Conservation (phyloP, 768 basidiomycete species). For the Scleroderma bovista region DNA sequence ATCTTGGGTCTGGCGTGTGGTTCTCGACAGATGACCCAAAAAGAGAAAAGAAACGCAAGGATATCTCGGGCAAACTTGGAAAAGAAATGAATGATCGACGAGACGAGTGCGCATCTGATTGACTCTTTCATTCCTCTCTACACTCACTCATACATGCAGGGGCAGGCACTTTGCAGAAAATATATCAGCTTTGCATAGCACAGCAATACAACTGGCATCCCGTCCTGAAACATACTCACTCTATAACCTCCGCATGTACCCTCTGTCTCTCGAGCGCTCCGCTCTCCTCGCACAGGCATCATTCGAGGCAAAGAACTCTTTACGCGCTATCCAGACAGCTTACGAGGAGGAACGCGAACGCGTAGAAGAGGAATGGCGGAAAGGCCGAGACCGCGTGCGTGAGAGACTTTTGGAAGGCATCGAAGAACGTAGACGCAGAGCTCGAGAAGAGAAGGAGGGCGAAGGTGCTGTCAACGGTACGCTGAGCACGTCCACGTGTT, state of each 20-base stretch:
- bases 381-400: conserved; percentile 67
- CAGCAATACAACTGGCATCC: conserved; percentile 57
- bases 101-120: conserved; percentile 58
- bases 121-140: not conserved
- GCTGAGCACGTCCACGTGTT: conserved; percentile 15
- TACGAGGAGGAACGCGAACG: conserved; percentile 74
- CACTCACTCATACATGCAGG: conserved; percentile 30
- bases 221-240: conserved; percentile 60
- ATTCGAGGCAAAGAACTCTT: conserved; percentile 62
- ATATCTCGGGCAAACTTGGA: conserved; percentile 61
- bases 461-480: conserved; percentile 71
- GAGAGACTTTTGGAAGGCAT: conserved; percentile 80
- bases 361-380: conserved; percentile 79
- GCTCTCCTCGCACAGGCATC: conserved; percentile 63
- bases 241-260: conserved; percentile 69
- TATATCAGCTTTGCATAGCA: conserved; percentile 53
- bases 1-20: conserved; percentile 10
- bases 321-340: conserved; percentile 61
- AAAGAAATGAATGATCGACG: conserved; percentile 71
- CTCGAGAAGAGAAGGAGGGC: conserved; percentile 85
- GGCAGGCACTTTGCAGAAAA: conserved; percentile 58
- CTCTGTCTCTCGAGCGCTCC: conserved; percentile 70
- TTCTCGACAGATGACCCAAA: conserved; percentile 37
- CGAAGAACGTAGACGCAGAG: conserved; percentile 72
- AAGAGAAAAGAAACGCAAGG: conserved; percentile 65